phyloP scores from a whole-genome alignment of 2,329 filamentous ascomycete species.

The Colletotrichum caudatum region DNA sequence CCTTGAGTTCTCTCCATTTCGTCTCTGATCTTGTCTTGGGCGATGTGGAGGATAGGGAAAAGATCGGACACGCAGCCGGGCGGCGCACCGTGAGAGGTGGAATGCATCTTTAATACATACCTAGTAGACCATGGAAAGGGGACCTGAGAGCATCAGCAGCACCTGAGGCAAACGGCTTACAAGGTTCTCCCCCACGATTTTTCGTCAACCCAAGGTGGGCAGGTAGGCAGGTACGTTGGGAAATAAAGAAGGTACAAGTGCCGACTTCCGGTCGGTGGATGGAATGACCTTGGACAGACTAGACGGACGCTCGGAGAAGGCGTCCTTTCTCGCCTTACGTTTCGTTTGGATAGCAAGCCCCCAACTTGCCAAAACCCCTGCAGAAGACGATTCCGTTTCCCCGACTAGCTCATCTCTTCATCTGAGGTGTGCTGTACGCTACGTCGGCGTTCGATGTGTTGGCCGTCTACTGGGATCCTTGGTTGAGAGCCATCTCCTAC shows the following conservation, averaged over 20 bases:
- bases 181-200: not conserved
- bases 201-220: not conserved
- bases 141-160: not conserved
- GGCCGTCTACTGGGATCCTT: not conserved
- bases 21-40: not conserved
- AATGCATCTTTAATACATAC: not conserved
- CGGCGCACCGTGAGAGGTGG: constrained; percentile 10
- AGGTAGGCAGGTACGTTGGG: not conserved
- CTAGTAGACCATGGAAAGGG: not conserved
- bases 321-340: constrained; percentile 17
- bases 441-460: not conserved
- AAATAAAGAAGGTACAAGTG: constrained; percentile 14
- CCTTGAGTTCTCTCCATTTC: constrained; percentile 6
- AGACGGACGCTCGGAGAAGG: not conserved
- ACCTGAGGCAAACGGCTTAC: not conserved
- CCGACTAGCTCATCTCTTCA: not conserved
- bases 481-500: not conserved
- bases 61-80: constrained; percentile 7
- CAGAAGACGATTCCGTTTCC: constrained; percentile 16
- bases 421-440: not conserved
- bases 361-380: not conserved
- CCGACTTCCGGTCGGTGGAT: constrained; percentile 34
- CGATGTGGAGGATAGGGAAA: constrained; percentile 3
- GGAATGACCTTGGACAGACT: constrained; percentile 19
- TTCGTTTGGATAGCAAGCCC: constrained; percentile 19